Conservation (phyloP, 2,329 filamentous ascomycete genomes). For the Botrytis pseudocinerea region DNA sequence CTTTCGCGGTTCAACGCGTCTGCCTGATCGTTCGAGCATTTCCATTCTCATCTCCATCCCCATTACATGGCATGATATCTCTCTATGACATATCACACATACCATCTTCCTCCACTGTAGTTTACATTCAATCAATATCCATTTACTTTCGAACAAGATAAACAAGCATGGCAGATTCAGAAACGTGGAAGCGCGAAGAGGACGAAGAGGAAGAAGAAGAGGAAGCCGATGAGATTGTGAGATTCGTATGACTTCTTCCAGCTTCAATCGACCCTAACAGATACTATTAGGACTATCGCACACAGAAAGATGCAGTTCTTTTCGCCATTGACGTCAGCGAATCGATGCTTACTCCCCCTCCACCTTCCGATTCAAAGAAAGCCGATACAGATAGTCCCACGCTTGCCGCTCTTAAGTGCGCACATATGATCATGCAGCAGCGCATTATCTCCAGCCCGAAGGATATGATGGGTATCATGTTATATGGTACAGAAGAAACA, state of each 20-base stretch:
- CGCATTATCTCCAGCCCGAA: constrained; percentile 95
- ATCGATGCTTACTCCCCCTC: constrained; percentile 76
- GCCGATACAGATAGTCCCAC: constrained; percentile 75
- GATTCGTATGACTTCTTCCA: constrained; percentile 26
- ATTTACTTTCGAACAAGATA: background rate
- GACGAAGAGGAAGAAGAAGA: constrained; percentile 72
- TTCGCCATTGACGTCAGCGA: constrained; percentile 91
- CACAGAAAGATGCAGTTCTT: constrained; percentile 95
- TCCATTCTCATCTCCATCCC: background rate
- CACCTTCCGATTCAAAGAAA: constrained; percentile 68
- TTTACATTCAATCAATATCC: background rate
- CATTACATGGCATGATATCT: background rate
- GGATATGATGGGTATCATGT: constrained; percentile 93
- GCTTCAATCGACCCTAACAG: background rate
- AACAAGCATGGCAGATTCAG: constrained; percentile 30
- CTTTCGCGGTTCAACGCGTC: constrained; percentile 20
- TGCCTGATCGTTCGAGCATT: constrained; percentile 8
- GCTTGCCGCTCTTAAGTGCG: constrained; percentile 86
- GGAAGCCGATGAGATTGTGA: constrained; percentile 64
- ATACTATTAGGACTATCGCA: constrained; percentile 71
- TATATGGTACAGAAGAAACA: constrained; percentile 87
- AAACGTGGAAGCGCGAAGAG: constrained; percentile 48
- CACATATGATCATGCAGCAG: constrained; percentile 94
- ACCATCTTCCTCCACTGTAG: background rate
- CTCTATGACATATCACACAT: background rate